These are phyloP conservation scores for Terana coerulea DNA, from an alignment of 768 basidiomycete species.

Conservation along the genomic window DNA sequence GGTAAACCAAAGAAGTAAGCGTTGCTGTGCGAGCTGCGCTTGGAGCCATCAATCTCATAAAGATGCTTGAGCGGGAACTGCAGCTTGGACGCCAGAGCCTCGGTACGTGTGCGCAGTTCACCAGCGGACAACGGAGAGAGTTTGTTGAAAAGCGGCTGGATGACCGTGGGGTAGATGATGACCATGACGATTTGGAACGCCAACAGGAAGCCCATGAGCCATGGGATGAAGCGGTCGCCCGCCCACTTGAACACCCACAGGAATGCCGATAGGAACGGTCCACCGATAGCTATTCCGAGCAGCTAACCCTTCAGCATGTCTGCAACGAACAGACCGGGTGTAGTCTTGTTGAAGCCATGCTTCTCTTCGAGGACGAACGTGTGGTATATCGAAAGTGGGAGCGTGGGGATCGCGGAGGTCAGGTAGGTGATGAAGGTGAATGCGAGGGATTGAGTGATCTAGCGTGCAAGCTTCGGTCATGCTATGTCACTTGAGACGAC, in stretches of 20 bases:
- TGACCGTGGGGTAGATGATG: constrained; percentile 76
- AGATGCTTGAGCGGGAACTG: constrained; percentile 92
- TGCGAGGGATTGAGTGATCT: constrained; percentile 84
- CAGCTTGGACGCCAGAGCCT: constrained; percentile 72
- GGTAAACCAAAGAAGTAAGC: constrained; percentile 99
- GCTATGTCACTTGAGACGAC: neutral
- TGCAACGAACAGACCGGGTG: constrained; percentile 64
- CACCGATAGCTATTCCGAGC: constrained; percentile 66
- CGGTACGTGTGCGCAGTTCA: constrained; percentile 74
- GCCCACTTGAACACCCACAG: constrained; percentile 91
- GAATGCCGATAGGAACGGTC: constrained; percentile 85
- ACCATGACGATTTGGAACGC: constrained; percentile 83
- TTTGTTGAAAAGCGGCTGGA: constrained; percentile 97
- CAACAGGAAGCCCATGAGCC: constrained; percentile 91
- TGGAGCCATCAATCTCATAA: constrained; percentile 97
- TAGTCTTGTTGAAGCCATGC: constrained; percentile 97
- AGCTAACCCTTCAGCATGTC: constrained; percentile 82
- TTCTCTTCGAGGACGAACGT: constrained; percentile 94
- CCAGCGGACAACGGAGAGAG: constrained; percentile 80
- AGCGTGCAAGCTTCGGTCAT: neutral
- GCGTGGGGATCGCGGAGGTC: constrained; percentile 58
- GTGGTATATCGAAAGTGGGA: constrained; percentile 78
- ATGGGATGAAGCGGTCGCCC: constrained; percentile 88
- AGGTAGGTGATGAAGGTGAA: constrained; percentile 70
- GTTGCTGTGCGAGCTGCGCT: constrained; percentile 92